These are phyloP conservation scores for Ophiosphaerella korrae DNA, from an alignment of 2,329 filamentous ascomycete genomes.

Conservation along the genomic window DNA sequence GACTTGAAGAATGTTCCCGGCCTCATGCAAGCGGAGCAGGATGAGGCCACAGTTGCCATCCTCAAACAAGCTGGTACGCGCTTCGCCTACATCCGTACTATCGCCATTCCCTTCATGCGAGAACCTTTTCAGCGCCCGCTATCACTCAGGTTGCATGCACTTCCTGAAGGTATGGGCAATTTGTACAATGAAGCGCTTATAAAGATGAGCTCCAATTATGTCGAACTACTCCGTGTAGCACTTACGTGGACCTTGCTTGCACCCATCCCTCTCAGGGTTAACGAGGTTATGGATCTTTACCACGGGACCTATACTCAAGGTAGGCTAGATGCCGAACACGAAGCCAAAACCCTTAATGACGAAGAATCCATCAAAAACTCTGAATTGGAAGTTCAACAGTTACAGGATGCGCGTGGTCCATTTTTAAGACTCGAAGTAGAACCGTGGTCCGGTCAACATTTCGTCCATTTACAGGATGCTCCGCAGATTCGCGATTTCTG, in stretches of 20 bases:
- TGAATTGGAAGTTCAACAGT: not conserved
- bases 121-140: not conserved
- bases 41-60: not conserved
- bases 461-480: not conserved
- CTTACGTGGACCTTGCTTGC: not conserved
- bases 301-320: not conserved
- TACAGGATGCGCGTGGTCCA: not conserved
- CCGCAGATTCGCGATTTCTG: not conserved
- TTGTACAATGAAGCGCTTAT: not conserved
- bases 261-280: not conserved
- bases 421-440: not conserved
- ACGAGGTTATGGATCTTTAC: not conserved
- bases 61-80: not conserved
- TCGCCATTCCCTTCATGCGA: not conserved
- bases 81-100: not conserved
- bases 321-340: not conserved
- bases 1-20: not conserved
- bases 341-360: not conserved
- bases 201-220: not conserved
- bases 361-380: not conserved
- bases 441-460: not conserved
- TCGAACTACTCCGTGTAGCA: not conserved
- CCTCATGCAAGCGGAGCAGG: not conserved
- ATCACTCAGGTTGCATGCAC: not conserved
- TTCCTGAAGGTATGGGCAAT: not conserved